Conservation (phyloP, 306 rosid species). For the Ceratonia siliqua region DNA sequence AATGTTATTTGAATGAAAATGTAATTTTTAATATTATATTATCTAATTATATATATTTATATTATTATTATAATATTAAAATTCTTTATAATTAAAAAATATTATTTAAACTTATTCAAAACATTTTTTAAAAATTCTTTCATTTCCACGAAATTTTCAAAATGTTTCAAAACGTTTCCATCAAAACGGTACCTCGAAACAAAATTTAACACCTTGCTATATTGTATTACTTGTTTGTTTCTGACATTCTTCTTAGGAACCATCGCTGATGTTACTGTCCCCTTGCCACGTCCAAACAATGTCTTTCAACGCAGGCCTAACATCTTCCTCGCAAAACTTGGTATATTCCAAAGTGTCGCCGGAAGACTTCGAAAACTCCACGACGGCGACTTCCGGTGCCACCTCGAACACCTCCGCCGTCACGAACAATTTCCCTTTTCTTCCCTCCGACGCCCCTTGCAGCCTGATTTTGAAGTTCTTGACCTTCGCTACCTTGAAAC, state of each 20-base stretch:
- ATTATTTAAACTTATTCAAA: too few species aligned
- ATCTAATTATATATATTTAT: too few species aligned
- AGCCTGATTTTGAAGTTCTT: constrained; percentile 61
- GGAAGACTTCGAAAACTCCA: constrained; percentile 69
- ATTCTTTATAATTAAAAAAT: too few species aligned
- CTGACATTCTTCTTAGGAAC: constrained; percentile 27
- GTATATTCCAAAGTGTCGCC: constrained; percentile 76
- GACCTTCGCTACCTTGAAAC: constrained; percentile 44
- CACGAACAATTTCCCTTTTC: constrained; percentile 59
- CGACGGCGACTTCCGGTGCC: constrained; percentile 75
- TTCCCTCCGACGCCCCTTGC: constrained; percentile 55
- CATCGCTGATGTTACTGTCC: constrained; percentile 30
- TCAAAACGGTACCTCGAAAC: too few species aligned
- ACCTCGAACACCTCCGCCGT: constrained; percentile 77
- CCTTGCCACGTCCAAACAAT: constrained; percentile 93
- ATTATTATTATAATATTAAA: too few species aligned
- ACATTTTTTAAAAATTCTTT: too few species aligned
- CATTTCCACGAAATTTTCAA: too few species aligned
- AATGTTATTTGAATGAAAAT: too few species aligned
- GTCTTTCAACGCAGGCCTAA: constrained; percentile 75
- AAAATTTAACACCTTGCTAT: too few species aligned
- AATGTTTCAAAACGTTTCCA: too few species aligned
- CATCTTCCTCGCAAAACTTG: constrained; percentile 65
- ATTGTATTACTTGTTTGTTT: too few species aligned
- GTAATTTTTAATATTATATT: too few species aligned